phyloP scores from a whole-genome alignment of 2,329 filamentous ascomycete genomes.

The Curvularia sp. region DNA sequence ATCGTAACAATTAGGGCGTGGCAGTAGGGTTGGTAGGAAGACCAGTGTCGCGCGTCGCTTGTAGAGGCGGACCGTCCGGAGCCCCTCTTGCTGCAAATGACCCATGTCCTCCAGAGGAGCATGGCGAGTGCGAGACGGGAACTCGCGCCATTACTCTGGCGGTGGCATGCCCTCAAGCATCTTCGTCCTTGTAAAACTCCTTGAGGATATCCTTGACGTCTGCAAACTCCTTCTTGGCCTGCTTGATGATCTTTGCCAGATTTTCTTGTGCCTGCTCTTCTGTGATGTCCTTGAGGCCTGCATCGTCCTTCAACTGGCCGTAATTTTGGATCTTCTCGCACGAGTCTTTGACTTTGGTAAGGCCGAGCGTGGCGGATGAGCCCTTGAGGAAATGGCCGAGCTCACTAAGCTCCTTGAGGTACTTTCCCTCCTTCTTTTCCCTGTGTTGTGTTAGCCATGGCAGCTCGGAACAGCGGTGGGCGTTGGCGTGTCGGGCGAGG shows the following conservation, averaged over 20 bases:
- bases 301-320: slow-evolving; percentile 80
- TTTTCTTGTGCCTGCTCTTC: slow-evolving; percentile 71
- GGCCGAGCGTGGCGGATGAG: slow-evolving; percentile 90
- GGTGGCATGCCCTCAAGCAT: slow-evolving; percentile 10
- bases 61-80: slow-evolving; percentile 6
- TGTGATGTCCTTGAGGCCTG: slow-evolving; percentile 69
- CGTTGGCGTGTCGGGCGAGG: not conserved
- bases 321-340: slow-evolving; percentile 98
- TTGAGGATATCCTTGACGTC: slow-evolving; percentile 74
- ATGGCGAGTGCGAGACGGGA: slow-evolving; percentile 18
- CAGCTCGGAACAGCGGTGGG: not conserved
- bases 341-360: slow-evolving; percentile 87
- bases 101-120: slow-evolving; percentile 7
- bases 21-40: slow-evolving; percentile 6
- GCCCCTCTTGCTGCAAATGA: slow-evolving; percentile 5
- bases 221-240: slow-evolving; percentile 77
- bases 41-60: slow-evolving; percentile 10
- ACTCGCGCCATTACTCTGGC: slow-evolving; percentile 15
- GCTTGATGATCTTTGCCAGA: slow-evolving; percentile 72
- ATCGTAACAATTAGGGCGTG: slow-evolving; percentile 11
- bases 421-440: slow-evolving; percentile 61
- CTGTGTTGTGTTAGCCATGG: slow-evolving; percentile 56
- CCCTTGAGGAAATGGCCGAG: slow-evolving; percentile 97
- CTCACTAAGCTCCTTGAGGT: slow-evolving; percentile 74
- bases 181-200: slow-evolving; percentile 69